Evolutionary conservation across 768 basidiomycete genomes (phyloP).

Genomic region (Mrakia blollopis): DNA sequence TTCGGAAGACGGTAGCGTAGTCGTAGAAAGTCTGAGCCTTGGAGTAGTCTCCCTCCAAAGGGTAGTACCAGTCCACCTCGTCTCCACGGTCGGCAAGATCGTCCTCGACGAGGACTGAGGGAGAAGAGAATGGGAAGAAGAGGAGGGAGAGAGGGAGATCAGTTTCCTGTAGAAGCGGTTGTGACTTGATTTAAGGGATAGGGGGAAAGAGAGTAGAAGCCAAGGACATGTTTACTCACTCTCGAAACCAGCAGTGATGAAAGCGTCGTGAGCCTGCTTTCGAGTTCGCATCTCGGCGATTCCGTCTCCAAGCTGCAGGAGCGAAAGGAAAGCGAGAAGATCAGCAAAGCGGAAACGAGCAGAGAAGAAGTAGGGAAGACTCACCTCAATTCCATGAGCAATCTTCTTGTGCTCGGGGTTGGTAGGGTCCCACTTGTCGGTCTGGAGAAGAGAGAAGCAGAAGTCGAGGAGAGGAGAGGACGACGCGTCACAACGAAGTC

Average conservation of each 20-base stretch:
- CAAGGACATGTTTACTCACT: constrained; percentile 54
- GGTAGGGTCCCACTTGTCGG: constrained; percentile 73
- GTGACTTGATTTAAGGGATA: not conserved
- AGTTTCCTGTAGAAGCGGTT: not conserved
- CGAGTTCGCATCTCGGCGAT: constrained; percentile 95
- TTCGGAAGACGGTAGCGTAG: constrained; percentile 57
- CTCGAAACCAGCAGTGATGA: constrained; percentile 76
- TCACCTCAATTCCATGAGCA: constrained; percentile 63
- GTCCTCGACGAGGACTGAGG: constrained; percentile 24
- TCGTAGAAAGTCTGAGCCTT: constrained; percentile 96
- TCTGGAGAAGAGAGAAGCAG: constrained; percentile 42
- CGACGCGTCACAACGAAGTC: not conserved
- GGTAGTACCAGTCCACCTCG: constrained; percentile 81
- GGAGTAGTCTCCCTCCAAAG: constrained; percentile 82
- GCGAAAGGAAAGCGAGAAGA: too few relatives aligned
- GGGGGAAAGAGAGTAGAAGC: not conserved
- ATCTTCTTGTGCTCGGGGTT: constrained; percentile 82
- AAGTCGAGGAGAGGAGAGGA: not conserved
- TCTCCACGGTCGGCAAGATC: constrained; percentile 35
- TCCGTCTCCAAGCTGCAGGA: constrained; percentile 66
- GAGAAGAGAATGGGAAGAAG: not conserved
- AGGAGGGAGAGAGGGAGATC: not conserved
- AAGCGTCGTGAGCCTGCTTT: constrained; percentile 62
- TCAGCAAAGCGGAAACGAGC: too few relatives aligned
- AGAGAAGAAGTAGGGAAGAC: too few relatives aligned